phyloP scores from a whole-genome alignment of 305 asterid species.

The Fraxinus platypoda region DNA sequence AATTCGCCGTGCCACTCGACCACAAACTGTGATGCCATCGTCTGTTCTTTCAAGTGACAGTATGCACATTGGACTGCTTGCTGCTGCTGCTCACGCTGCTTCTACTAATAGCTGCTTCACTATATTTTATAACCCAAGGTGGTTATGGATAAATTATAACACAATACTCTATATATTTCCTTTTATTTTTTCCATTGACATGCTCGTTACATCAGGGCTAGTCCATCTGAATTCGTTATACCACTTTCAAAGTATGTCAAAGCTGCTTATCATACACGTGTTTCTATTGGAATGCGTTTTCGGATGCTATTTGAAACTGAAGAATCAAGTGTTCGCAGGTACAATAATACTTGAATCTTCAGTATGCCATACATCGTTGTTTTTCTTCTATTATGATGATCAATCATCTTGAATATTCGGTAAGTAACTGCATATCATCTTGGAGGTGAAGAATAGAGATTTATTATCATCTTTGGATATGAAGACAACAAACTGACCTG shows the following conservation, averaged over 20 bases:
- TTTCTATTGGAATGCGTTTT: conserved; percentile 96
- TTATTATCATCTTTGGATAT: conserved; percentile 8
- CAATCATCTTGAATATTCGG: not conserved
- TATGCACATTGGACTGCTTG: conserved; percentile 96
- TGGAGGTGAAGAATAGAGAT: not conserved
- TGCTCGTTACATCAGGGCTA: conserved; percentile 61
- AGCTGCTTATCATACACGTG: conserved; percentile 90
- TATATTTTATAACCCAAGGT: conserved; percentile 89
- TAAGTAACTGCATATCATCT: not conserved
- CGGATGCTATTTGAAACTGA: conserved; percentile 97
- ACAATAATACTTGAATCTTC: not conserved
- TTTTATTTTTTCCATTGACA: conserved; percentile 13
- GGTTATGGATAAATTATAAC: conserved; percentile 2
- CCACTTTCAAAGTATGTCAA: conserved; percentile 82
- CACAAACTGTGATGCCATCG: conserved; percentile 97
- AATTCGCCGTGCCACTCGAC: conserved; percentile 82
- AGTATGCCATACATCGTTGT: not conserved
- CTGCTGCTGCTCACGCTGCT: conserved; percentile 99
- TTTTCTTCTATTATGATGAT: not conserved
- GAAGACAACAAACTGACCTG: not conserved
- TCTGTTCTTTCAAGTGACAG: conserved; percentile 96
- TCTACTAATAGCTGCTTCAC: conserved; percentile 96
- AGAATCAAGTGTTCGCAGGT: conserved; percentile 99
- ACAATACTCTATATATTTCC: not conserved
- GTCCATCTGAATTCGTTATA: conserved; percentile 91